phyloP scores from a whole-genome alignment of 164 flowering plant species.

The Piper betle region DNA sequence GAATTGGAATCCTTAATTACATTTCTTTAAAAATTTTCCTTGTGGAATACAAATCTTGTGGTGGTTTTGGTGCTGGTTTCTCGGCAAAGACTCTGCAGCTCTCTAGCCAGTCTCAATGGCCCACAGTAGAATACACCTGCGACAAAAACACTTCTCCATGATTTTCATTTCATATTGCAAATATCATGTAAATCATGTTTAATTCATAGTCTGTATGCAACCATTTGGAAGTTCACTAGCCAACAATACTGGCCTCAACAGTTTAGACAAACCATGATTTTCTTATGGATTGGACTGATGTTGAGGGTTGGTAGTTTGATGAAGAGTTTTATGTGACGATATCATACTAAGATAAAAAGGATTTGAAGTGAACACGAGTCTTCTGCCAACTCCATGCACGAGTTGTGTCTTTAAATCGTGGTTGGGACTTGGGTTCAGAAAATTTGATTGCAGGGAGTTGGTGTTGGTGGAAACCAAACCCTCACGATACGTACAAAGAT shows the following conservation, averaged over 20 bases:
- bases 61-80: slow-evolving; percentile 31
- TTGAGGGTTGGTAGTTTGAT: background rate
- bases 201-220: background rate
- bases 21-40: slow-evolving; percentile 25
- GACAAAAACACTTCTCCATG: background rate
- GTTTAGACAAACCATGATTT: background rate
- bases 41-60: slow-evolving; percentile 53
- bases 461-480: no score
- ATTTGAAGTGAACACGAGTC: no score
- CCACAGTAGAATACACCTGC: slow-evolving; percentile 56
- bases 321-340: no score
- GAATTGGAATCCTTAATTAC: background rate
- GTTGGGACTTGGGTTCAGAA: no score
- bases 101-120: slow-evolving; percentile 25
- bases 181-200: background rate
- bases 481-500: no score
- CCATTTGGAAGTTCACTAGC: background rate
- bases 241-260: background rate
- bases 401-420: no score
- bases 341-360: no score
- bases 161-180: no score
- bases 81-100: slow-evolving; percentile 33
- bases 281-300: background rate
- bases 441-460: no score
- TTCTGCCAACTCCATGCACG: no score